Conservation (phyloP, 176 grass and related monocot species). For the Musa itinerans region DNA sequence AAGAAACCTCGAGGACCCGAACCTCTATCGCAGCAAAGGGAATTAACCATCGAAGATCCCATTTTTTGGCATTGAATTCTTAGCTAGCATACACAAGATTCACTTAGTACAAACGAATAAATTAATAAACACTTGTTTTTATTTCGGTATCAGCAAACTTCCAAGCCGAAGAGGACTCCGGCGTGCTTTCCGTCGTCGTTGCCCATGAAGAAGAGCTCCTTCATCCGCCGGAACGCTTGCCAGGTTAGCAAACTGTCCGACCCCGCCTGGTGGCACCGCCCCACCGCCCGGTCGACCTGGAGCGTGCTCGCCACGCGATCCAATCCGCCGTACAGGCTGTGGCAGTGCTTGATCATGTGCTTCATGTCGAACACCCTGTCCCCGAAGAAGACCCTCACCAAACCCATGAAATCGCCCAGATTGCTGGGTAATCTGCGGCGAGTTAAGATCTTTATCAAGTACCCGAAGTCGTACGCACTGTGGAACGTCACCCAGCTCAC, state of each 20-base stretch:
- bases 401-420: constrained; percentile 32
- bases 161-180: constrained; percentile 50
- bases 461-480: constrained; percentile 75
- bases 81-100: not conserved
- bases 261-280: constrained; percentile 56
- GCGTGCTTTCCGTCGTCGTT: constrained; percentile 16
- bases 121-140: not conserved
- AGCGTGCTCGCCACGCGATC: constrained; percentile 46
- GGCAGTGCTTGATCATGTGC: constrained; percentile 45
- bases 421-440: constrained; percentile 30
- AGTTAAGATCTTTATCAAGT: constrained; percentile 58
- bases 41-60: constrained; percentile 7
- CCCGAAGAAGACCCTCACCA: constrained; percentile 69
- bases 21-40: too few species aligned
- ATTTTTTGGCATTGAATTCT: not conserved
- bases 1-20: too few species aligned
- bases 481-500: constrained; percentile 65
- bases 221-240: constrained; percentile 50
- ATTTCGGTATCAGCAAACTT: constrained; percentile 26
- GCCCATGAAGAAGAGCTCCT: constrained; percentile 38
- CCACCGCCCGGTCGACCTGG: constrained; percentile 35
- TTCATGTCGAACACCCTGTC: constrained; percentile 51
- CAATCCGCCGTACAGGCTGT: constrained; percentile 44
- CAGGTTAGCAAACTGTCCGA: constrained; percentile 83
- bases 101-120: not conserved